Evolutionary conservation across 371 early-diverging fungal species (phyloP).

Genomic region (Mucor piriformis): DNA sequence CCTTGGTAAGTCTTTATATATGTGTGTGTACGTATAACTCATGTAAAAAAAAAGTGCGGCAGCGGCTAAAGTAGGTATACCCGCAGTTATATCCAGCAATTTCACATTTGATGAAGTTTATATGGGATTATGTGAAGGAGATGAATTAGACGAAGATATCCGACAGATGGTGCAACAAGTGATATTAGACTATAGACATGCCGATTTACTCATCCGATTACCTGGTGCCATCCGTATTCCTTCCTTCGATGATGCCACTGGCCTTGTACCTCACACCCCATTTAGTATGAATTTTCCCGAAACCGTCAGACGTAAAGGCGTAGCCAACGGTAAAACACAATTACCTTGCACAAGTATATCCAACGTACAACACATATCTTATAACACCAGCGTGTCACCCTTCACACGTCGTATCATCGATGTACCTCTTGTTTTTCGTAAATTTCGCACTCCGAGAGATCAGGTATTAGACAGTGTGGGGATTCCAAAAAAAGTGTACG

Average conservation of each 20-base stretch:
- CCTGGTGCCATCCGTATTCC: slow-evolving; percentile 76
- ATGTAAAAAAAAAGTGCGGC: slow-evolving; percentile 50
- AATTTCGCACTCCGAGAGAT: slow-evolving; percentile 50
- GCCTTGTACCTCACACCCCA: slow-evolving; percentile 46
- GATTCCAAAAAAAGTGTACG: slow-evolving; percentile 60
- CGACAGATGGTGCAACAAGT: slow-evolving; percentile 50
- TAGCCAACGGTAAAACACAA: slow-evolving; percentile 48
- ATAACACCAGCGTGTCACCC: slow-evolving; percentile 2
- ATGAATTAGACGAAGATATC: slow-evolving; percentile 56
- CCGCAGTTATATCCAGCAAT: slow-evolving; percentile 72
- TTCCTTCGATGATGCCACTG: slow-evolving; percentile 53
- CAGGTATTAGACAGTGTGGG: slow-evolving; percentile 57
- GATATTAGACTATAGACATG: slow-evolving; percentile 58
- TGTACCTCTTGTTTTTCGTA: slow-evolving; percentile 67
- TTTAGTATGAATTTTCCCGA: slow-evolving; percentile 24
- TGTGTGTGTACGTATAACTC: not conserved
- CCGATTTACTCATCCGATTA: slow-evolving; percentile 66
- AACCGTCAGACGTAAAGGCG: slow-evolving; percentile 25
- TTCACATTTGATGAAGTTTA: slow-evolving; percentile 82
- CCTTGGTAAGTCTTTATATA: slow-evolving; percentile 53
- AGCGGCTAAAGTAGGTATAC: slow-evolving; percentile 59
- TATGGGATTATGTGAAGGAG: slow-evolving; percentile 60
- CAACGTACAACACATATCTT: slow-evolving; percentile 23
- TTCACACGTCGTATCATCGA: slow-evolving; percentile 54
- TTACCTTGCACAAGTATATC: slow-evolving; percentile 42